Percentiles rank a stretch among this genome's conserved stretches.
Evolutionary conservation across 768 basidiomycete genomes (phyloP).

Genomic region (Lentinula detonsa): DNA sequence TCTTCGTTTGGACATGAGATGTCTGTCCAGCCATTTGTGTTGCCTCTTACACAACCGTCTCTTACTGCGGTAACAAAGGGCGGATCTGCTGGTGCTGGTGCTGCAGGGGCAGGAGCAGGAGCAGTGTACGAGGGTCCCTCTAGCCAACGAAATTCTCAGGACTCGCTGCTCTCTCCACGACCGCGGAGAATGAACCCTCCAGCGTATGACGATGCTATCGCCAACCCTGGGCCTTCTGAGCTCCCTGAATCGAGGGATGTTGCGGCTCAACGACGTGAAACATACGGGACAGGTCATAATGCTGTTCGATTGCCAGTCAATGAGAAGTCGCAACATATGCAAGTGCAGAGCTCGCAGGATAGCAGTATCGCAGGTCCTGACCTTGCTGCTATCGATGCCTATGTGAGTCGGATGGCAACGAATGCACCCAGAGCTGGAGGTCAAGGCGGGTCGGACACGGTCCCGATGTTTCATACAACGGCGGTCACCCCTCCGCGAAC

Average conservation of each 20-base stretch:
- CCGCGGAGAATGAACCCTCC: conserved; percentile 2
- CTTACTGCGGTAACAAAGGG: not conserved
- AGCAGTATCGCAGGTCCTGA: not conserved
- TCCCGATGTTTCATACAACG: conserved; percentile 3
- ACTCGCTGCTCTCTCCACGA: not conserved
- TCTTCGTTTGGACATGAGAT: not conserved
- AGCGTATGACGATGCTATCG: not conserved
- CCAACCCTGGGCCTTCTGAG: not conserved
- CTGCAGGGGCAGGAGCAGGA: not conserved
- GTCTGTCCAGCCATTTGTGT: not conserved
- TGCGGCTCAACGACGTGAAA: not conserved
- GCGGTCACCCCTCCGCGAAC: not conserved
- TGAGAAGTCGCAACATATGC: not conserved
- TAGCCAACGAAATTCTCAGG: not conserved
- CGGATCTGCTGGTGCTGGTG: not conserved
- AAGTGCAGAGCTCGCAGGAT: not conserved
- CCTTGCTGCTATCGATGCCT: not conserved
- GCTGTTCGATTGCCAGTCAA: not conserved
- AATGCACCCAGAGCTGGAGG: not conserved
- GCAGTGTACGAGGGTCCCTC: not conserved
- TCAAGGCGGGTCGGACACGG: not conserved
- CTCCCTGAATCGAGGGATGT: not conserved
- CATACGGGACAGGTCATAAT: not conserved
- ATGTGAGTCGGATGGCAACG: not conserved
- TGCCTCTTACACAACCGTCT: not conserved